Evolutionary conservation across 1,284 basidiomycete genomes (phyloP), one percentile per base, ranked within the genome.

Genomic region (Neotropicomus parvogracilis): DNA sequence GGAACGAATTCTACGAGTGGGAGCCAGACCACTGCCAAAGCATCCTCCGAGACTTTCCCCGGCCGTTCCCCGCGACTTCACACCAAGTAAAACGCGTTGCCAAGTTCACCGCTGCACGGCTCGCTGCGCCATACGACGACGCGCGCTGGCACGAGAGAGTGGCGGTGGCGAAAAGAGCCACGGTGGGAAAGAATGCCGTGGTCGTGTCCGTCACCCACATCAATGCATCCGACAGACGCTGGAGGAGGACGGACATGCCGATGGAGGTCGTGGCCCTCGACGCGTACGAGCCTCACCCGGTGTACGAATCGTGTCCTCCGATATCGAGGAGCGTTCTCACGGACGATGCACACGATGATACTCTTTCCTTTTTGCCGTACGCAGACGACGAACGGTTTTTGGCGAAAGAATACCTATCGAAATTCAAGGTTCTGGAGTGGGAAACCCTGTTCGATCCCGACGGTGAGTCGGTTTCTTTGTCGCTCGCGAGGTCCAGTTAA

Each of bases 291-390:
- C 65, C 71, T 1, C 65, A 67, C 43, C 67, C 75, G 0, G 48
- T 53, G 0, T 83, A 83, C 55, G 78, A 82, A 46, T 69, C 70
- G 3, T 81, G 78, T 54, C 63, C 79, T 0, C 77, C 80, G 0
- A 55, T 66, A 1, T 59, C 60, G 1, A 65, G 69, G 26, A 81
- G 72, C 53, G 65, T 79, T 27, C 63, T 68, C 31, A 57, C 66
- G 10, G 75, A 75, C 6, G 70, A 0, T 4, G 1, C 2, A 2
- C 77, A 52, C 74, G 80, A 55, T 53, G 66, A 8, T 51, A 67
- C 46, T 54, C 65, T 43, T 61, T 74, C 63, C 63, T 85, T 82
- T 50, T 54, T 81, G 20, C 81, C 80, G 0, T 75, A 77, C 46
- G 69, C 74, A 0, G 80, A 85, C 48, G 78, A 83, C 37, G 65